These are phyloP conservation scores for Plasmodium cynomolgi DNA, from an alignment of 169 alveolate genomes.

Conservation along the genomic window DNA sequence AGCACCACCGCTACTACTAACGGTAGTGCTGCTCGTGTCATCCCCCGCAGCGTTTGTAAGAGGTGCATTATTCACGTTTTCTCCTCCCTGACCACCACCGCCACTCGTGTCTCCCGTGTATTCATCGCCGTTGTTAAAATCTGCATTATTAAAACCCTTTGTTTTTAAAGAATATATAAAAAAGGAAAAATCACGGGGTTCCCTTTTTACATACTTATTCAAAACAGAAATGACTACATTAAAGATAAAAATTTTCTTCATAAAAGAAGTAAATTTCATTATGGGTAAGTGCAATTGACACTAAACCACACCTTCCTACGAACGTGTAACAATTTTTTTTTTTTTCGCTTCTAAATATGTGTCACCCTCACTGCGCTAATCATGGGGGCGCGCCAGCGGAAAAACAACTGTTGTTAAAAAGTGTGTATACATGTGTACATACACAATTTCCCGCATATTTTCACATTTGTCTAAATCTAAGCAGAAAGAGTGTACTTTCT, in stretches of 20 bases:
- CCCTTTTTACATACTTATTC: conserved; percentile 37
- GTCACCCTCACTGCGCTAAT: conserved; percentile 8
- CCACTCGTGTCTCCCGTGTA: neutral
- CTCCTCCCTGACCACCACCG: neutral
- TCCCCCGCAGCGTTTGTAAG: neutral
- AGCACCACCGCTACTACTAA: neutral
- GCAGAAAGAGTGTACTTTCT: neutral
- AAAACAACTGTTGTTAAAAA: neutral
- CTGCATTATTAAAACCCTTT: neutral
- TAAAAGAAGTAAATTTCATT: conserved; percentile 35
- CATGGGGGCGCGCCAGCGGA: neutral
- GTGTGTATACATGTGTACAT: neutral
- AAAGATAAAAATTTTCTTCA: conserved; percentile 42
- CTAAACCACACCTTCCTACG: neutral
- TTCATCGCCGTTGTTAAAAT: conserved; percentile 5
- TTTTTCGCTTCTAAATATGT: neutral
- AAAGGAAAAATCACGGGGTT: conserved; percentile 12
- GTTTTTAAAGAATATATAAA: conserved; percentile 47
- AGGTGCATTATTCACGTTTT: neutral
- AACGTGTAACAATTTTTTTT: neutral
- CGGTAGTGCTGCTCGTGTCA: neutral
- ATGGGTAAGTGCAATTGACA: conserved; percentile 8
- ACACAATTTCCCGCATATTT: neutral
- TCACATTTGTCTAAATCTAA: neutral
- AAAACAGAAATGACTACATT: conserved; percentile 19